These are phyloP conservation scores for Thermothelomyces thermophilus DNA, from an alignment of 2,329 filamentous ascomycete species.

Conservation along the genomic window DNA sequence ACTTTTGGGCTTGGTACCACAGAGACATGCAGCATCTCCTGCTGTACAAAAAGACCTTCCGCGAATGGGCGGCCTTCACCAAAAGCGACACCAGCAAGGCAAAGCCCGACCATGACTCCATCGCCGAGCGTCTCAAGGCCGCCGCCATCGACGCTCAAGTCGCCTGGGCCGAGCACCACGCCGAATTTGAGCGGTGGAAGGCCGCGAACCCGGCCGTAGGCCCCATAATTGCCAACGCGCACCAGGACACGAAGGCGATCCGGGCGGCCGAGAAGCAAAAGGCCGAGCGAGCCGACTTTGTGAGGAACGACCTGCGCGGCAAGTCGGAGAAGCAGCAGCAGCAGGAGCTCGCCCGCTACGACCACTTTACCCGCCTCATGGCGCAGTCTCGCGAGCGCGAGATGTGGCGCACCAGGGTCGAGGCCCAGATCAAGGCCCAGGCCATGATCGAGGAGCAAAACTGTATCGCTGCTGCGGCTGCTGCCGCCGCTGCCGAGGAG, in stretches of 20 bases:
- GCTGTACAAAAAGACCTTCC: constrained; percentile 2
- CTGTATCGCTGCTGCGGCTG: background rate
- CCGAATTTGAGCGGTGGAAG: background rate
- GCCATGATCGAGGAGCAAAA: constrained; percentile 1
- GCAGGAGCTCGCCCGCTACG: background rate
- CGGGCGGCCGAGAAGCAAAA: background rate
- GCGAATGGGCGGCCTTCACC: background rate
- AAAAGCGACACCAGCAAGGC: background rate
- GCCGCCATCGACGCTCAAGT: constrained; percentile 3
- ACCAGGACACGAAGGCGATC: background rate
- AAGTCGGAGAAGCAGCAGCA: background rate
- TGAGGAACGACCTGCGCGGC: background rate
- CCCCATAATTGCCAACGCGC: constrained; percentile 4
- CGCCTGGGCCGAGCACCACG: background rate
- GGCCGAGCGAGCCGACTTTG: background rate
- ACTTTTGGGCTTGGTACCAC: constrained; percentile 3
- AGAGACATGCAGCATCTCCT: background rate
- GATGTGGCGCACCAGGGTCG: constrained; percentile 8
- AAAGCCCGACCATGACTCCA: background rate
- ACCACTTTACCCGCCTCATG: constrained; percentile 4
- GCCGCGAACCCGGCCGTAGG: constrained; percentile 1
- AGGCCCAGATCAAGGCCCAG: background rate
- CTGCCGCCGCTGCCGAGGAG: background rate
- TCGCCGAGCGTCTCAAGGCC: no score
- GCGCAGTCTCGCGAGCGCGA: constrained; percentile 5